phyloP scores from a whole-genome alignment of 371 early-diverging fungal species.

The Mucor plumbeus region DNA sequence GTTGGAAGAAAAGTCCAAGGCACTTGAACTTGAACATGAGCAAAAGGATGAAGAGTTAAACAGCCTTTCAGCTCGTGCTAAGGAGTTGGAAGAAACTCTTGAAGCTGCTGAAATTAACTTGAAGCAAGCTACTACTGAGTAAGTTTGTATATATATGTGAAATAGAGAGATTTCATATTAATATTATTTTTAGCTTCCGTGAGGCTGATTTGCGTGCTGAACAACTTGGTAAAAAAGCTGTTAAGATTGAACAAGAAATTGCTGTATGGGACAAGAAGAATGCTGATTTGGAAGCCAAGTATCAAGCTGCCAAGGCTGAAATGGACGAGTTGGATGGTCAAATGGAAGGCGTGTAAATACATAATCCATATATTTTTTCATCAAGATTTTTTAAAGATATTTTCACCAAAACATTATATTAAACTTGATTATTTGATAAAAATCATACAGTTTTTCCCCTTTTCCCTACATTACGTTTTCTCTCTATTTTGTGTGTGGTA shows the following conservation, averaged over 20 bases:
- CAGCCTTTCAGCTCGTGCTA: conserved; percentile 64
- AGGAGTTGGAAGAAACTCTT: conserved; percentile 67
- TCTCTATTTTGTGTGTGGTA: background rate
- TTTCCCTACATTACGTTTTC: conserved; percentile 1
- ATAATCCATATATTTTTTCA: background rate
- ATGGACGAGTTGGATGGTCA: conserved; percentile 50
- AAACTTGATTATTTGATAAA: conserved; percentile 1
- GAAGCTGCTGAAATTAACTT: conserved; percentile 70
- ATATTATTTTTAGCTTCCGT: conserved; percentile 59
- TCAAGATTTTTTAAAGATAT: too few relatives aligned
- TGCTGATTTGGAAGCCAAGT: conserved; percentile 40
- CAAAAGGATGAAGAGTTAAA: conserved; percentile 73
- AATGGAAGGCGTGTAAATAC: conserved; percentile 47
- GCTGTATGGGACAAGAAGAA: conserved; percentile 42
- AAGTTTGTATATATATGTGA: conserved; percentile 37
- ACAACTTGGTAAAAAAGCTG: conserved; percentile 45
- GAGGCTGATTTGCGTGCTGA: conserved; percentile 58
- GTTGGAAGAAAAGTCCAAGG: conserved; percentile 63
- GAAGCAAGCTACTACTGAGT: conserved; percentile 69
- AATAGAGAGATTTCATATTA: background rate
- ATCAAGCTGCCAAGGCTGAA: conserved; percentile 42
- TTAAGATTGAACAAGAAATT: conserved; percentile 37
- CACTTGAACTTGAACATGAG: conserved; percentile 58
- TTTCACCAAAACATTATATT: background rate
- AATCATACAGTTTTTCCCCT: background rate